Base-by-base conservation (phyloP, 2,329 filamentous ascomycete species). In the Penicillium sp. region DNA sequence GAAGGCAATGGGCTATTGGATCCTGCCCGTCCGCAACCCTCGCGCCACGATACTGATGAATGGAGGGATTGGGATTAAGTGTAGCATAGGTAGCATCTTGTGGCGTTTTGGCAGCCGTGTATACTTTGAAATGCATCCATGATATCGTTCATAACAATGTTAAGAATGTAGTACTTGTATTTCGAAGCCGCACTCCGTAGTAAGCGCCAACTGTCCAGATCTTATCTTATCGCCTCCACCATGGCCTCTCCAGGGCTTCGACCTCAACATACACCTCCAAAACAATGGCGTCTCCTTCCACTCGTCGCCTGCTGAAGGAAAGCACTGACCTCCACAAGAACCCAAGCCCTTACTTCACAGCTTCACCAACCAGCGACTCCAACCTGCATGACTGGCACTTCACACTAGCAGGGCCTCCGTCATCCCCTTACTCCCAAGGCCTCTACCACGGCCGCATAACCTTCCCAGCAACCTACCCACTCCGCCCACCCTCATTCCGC, bases 371-470 rank as follows among this genome's bases (percentile, higher is more conserved):
- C 38, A 85, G 93, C 58, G 93, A 97, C 70, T 81, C 85, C 31
- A 92, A 97, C 75, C 86, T 99, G 50, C 96, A 96, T 77, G 92
- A 97, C 76, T 99, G 94, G 94, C 94, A 99, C 79, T 99, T 97
- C 77, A 99, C 94, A 0, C 82, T 99, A n/a, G 86, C 88, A 48
- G 94, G 94, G 0, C 92, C 93, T 0, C 93, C 93, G 0, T 80
- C 84, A 16, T 92, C 91, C 0, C 85, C 87, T 36, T 97, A 92
- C 76, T 85, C 86, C 43, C 79, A 81, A 31, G 94, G 94, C 45
- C 84, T 97, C 67, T 99, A 97, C 79, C 94, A 99, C 75, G 94
- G 94, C 54, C 91, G 93, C 68, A 97, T 99, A 71, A 84, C 92
- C 38, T 86, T 99, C 1, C 94, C 94, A 1, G 84, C 92, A 0